Percentiles rank a stretch among this genome's conserved stretches.
Evolutionary conservation across 108 stramenopile genomes (phyloP).

Genomic region (Skeletonema marinoi): DNA sequence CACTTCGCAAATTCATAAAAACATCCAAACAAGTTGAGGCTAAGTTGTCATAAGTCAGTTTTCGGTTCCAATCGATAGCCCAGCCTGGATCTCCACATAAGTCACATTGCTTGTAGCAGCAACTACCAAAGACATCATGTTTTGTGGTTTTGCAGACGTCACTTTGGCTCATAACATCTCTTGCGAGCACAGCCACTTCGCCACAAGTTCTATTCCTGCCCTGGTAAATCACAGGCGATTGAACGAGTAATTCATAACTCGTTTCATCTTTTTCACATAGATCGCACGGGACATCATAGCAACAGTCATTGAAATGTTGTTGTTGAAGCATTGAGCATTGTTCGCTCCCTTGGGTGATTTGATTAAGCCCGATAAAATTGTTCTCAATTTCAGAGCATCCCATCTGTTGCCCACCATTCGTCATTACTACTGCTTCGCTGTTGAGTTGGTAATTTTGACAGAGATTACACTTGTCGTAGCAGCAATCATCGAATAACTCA

Average conservation of each 20-base stretch:
- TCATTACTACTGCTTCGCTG: constrained; percentile 29
- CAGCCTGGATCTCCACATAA: constrained; percentile 33
- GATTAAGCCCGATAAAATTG: constrained; percentile 27
- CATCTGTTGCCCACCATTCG: constrained; percentile 18
- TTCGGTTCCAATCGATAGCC: constrained; percentile 43
- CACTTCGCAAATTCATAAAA: constrained; percentile 41
- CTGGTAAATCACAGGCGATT: constrained; percentile 19
- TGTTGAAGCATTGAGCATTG: constrained; percentile 35
- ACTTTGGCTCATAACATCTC: constrained; percentile 38
- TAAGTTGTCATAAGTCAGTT: constrained; percentile 31
- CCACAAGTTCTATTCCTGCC: constrained; percentile 41
- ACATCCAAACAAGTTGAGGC: constrained; percentile 51
- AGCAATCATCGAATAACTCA: constrained; percentile 40
- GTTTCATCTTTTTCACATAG: constrained; percentile 21
- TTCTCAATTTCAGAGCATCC: constrained; percentile 44
- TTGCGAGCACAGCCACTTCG: constrained; percentile 34
- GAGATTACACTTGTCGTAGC: constrained; percentile 41
- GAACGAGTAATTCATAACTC: constrained; percentile 31
- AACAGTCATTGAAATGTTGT: constrained; percentile 40
- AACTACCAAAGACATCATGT: constrained; percentile 26
- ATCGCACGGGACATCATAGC: constrained; percentile 44
- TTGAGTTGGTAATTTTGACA: constrained; percentile 44
- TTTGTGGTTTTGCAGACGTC: constrained; percentile 32
- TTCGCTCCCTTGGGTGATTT: constrained; percentile 45
- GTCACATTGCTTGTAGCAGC: constrained; percentile 47